Base-by-base conservation (phyloP, 2,329 filamentous ascomycete species). In the Pyricularia grisea region DNA sequence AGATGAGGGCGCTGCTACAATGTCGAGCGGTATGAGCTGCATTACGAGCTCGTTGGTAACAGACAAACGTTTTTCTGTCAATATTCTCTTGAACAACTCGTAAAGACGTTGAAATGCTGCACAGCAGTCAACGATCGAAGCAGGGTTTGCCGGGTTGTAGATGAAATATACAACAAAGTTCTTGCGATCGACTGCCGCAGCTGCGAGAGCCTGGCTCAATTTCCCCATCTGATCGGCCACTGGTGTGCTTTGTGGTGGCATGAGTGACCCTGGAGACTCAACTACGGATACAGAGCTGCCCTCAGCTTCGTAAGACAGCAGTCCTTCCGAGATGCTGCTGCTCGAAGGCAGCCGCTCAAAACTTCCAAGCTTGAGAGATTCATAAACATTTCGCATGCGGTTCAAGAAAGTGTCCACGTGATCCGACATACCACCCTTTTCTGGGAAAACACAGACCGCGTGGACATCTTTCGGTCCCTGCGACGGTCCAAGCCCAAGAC, bases 141-240 rank as follows among this genome's bases (percentile, higher is more conserved):
- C 81, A 1, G 87, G 82, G 65, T 85, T 83, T 20, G 86, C 82
- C 2, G 90, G 88, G 0, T 88, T 87, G 77, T 94, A 92, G 55
- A 94, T 81, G 73, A 93, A 88, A 75, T 92, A 94, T 20, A 95
- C 82, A 20, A 95, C 90, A 70, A 93, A 85, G 72, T 90, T 92
- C 70, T 84, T 84, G 61, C 83, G 80, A 27, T 33, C 33, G 31
- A 81, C 78, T 2, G 77, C 76, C 2, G 78, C 75, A 14, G 79
- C 79, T 2, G 80, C 78, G 23, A 88, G 75, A 20, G 81, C 80
- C 70, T 81, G 79, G 67, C 81, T 81, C 63, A 88, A 76, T 58
- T 78, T 80, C 61, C 82, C 80, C 76, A 85, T 81, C 50, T 82
- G 82, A 67, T 82, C 84, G 4, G 81, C 77, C 25, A 85, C 75